Percentiles rank a stretch among this genome's conserved stretches.
These are phyloP conservation scores for Ascodesmis nigricans DNA, from an alignment of 495 filamentous ascomycete species.

Conservation along the genomic window DNA sequence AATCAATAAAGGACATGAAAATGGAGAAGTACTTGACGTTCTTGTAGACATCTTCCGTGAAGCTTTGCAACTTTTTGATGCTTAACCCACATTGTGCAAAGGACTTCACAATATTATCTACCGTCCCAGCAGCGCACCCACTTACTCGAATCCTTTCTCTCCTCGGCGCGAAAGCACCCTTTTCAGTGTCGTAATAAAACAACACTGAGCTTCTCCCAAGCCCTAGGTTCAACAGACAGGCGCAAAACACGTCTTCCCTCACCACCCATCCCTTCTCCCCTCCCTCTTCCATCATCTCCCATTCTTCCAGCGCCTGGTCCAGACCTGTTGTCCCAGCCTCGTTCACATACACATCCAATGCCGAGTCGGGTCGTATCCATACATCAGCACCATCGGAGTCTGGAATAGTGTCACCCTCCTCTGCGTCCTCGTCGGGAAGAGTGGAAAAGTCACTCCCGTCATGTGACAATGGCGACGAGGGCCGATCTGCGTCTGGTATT, in stretches of 20 bases:
- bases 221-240: slow-evolving; percentile 44
- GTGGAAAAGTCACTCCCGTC: slow-evolving; percentile 13
- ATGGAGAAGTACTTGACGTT: slow-evolving; percentile 8
- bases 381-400: slow-evolving; percentile 29
- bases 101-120: slow-evolving; percentile 33
- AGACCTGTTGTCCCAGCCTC: slow-evolving; percentile 55
- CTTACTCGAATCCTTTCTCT: slow-evolving; percentile 38
- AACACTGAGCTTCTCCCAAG: slow-evolving; percentile 64
- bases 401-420: slow-evolving; percentile 35
- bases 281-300: slow-evolving; percentile 4
- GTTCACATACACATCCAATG: slow-evolving; percentile 42
- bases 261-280: slow-evolving; percentile 12
- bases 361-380: slow-evolving; percentile 21
- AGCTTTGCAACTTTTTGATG: slow-evolving; percentile 31
- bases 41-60: slow-evolving; percentile 27
- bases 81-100: slow-evolving; percentile 39
- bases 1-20: background rate
- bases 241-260: slow-evolving; percentile 16
- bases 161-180: slow-evolving; percentile 34
- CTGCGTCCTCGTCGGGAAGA: slow-evolving; percentile 1
- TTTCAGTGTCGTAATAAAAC: slow-evolving; percentile 42
- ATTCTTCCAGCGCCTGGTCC: slow-evolving; percentile 37
- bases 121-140: slow-evolving; percentile 37
- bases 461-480: slow-evolving; percentile 13
- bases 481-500: slow-evolving; percentile 5